Base-by-base conservation (phyloP, 148 eudicot genomes). In the Nepenthes gracilis region DNA sequence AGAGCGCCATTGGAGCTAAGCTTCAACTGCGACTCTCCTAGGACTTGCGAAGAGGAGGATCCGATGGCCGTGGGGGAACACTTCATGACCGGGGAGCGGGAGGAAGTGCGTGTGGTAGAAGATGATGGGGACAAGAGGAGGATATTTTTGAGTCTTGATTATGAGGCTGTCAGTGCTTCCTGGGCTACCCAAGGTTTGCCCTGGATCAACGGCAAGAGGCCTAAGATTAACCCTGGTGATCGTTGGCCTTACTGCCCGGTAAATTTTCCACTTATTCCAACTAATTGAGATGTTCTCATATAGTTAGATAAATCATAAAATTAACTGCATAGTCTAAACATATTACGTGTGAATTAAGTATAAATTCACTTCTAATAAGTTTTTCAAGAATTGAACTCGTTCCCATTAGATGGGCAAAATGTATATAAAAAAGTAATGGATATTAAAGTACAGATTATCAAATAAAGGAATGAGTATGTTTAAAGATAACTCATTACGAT, bases 201-300 rank as follows among this genome's bases (percentile, higher is more conserved):
- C 9, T 90, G 97, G 97, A 78, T 85, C 36, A 68, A 67, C 58
- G 96, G 97, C 0, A 79, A 80, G 50, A 83, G 93, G 52, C 96
- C 90, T 9, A 70, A 81, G 34, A 60, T 91, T 23, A 67, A 71
- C 51, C 82, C 74, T 1, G 63, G 59, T 14, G 85, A 78, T 36
- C 83, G 80, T 54, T 88, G 93, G 97, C 85, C 88, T 12, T 72
- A 72, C 54, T 80, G 80, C 80, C 49, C 75, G 97, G 97, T 91
- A 76, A 33, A 57, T 69, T 54, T 34, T 23, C 58, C 48, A 50
- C 36, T 48, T 12, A 11, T 37, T 36, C 57, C 2, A 8, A 40
- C 36, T 23, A 32, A 51, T 13, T 58, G 33, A 36, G 9, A 9
- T 23, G 23, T 23, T 23, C 23, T 23, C 23, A 23, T 23, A 23